Evolutionary conservation across 768 basidiomycete genomes (phyloP).

Genomic region (Amylocystis lapponica): DNA sequence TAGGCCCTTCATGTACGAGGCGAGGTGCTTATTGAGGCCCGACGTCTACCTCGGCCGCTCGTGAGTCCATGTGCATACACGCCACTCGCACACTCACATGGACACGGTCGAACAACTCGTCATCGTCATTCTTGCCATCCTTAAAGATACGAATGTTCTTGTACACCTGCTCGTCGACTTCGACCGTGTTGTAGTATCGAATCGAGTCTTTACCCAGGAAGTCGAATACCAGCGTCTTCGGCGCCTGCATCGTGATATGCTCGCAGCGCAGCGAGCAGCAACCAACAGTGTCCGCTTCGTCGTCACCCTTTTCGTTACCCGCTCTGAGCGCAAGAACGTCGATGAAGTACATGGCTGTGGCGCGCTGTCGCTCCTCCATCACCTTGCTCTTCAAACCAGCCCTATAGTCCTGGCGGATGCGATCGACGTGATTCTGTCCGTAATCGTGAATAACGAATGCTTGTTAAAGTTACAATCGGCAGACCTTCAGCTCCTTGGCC

Average conservation of each 20-base stretch:
- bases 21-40: constrained; percentile 86
- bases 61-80: neutral
- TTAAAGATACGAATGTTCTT: constrained; percentile 99
- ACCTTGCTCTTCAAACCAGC: constrained; percentile 82
- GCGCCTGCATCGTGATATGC: constrained; percentile 88
- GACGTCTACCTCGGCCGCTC: constrained; percentile 49
- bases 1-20: constrained; percentile 92
- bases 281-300: constrained; percentile 98
- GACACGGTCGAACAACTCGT: constrained; percentile 92
- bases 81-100: constrained; percentile 66
- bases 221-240: constrained; percentile 88
- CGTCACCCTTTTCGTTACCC: constrained; percentile 99
- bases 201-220: constrained; percentile 99
- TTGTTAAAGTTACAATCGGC: neutral
- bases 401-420: constrained; percentile 85
- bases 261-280: constrained; percentile 97
- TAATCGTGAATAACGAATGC: neutral
- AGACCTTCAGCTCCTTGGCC: constrained; percentile 90
- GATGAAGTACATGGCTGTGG: constrained; percentile 99
- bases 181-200: constrained; percentile 88
- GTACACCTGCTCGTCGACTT: constrained; percentile 89
- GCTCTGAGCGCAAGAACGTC: constrained; percentile 95
- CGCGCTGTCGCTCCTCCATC: constrained; percentile 92
- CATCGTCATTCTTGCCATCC: constrained; percentile 81
- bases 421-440: constrained; percentile 78